phyloP scores from a whole-genome alignment of 1,139 yeast species.

The Scheffersomyces cryptocercus region DNA sequence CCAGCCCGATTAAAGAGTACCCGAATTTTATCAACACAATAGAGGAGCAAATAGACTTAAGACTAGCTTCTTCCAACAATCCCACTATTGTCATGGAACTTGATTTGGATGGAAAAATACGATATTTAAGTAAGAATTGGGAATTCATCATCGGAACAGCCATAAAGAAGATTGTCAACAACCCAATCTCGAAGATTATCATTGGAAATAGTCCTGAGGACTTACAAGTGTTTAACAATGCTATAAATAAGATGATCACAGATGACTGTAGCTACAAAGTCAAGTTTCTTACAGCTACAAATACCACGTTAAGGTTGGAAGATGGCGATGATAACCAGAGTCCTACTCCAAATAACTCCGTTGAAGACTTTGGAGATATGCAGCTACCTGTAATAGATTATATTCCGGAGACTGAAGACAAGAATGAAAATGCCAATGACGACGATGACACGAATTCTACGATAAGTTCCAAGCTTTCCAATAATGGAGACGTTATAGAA shows the following conservation, averaged over 20 bases:
- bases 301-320: slow-evolving; percentile 19
- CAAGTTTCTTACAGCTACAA: slow-evolving; percentile 63
- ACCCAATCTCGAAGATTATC: slow-evolving; percentile 65
- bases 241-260: slow-evolving; percentile 66
- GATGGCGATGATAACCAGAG: slow-evolving; percentile 1
- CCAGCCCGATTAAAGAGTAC: neutral
- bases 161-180: slow-evolving; percentile 52
- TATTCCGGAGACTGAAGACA: slow-evolving; percentile 6
- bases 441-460: slow-evolving; percentile 18
- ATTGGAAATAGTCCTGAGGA: slow-evolving; percentile 66
- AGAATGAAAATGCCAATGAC: slow-evolving; percentile 8
- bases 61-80: slow-evolving; percentile 62
- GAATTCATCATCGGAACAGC: slow-evolving; percentile 69
- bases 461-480: slow-evolving; percentile 38
- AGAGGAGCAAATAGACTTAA: slow-evolving; percentile 49
- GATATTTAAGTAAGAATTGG: slow-evolving; percentile 78
- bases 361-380: slow-evolving; percentile 9
- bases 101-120: slow-evolving; percentile 75
- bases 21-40: slow-evolving; percentile 17
- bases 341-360: slow-evolving; percentile 30
- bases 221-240: slow-evolving; percentile 65
- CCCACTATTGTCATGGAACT: slow-evolving; percentile 87
- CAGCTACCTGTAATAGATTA: slow-evolving; percentile 1
- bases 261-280: slow-evolving; percentile 82
- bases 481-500: slow-evolving; percentile 64